Base-by-base conservation (phyloP, 108 stramenopile species). In the Phaeodactylum tricornutum region DNA sequence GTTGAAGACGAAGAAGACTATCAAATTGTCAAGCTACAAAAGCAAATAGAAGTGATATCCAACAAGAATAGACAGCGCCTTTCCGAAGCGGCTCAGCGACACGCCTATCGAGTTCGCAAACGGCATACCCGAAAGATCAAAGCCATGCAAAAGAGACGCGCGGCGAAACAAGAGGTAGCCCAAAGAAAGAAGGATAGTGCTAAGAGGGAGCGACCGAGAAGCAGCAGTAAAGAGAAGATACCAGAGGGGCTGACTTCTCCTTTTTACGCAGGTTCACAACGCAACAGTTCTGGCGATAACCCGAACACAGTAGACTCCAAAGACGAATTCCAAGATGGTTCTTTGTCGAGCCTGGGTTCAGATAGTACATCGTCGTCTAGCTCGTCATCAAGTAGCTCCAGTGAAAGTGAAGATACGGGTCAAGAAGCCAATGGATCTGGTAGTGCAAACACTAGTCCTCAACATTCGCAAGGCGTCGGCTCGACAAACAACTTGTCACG, bases 1-100 rank as follows among this genome's bases (percentile, higher is more conserved):
- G 34, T 47, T 7, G 62, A 74, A 55, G 84, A 87, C 50, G 74
- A 76, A 43, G 79, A 87, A 63, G 92, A 93, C 54, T 67, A 80
- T 25, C 74, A 85, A 38, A 59, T 89, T 0, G 81, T 87, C 6
- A 69, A 69, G 38, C 56, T 93, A 21, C 92, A 93, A 54, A 47
- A 64, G 5, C 56, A 80, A 40, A 80, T 93, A 42, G 92, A 93
- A 57, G 71, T 60, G 9, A 59, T 93, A 16, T 81, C 82, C 22
- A 72, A 70, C 11, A 62, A 74, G 19, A 89, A 89, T 61, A 53
- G 80, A 3, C 63, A 80, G 34, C 63, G 81, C 23, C 77, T 91
- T 0, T 41, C 59, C 27, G 62, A 58, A 35, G 75, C 69, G 34
- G 82, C 77, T 17, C 47, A 72, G 41, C 66, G 79, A 34, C 73